Evolutionary conservation across 345 rosid species (phyloP), one percentile per base, ranked within the genome.

Genomic region (Cochlearia excelsa): DNA sequence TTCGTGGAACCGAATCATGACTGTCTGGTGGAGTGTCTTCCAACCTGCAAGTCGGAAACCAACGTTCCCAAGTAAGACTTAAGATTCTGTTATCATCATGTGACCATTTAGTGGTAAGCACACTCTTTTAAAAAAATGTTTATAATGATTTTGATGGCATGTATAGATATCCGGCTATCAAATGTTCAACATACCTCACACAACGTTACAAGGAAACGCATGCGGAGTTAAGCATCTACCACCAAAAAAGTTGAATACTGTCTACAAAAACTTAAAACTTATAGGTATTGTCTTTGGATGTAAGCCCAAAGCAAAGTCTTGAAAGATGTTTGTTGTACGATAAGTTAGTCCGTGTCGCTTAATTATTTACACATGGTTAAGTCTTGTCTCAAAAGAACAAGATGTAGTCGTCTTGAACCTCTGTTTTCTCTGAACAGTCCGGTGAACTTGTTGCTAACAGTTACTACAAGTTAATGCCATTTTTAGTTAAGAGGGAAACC

Each of bases 21-120:
- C 7, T 90, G 94, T 67, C 51, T 87, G 31, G 81, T 90, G 4
- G 89, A 87, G 63, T 90, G 95, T 75, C 72, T 90, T 75, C 86
- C 94, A 7, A 79, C 91, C 6, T 87, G 95, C 82, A 78, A 76
- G 54, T 82, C 91, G 23, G 81, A 79, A 54, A 74, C 65, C 2
- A 84, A 84, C 46, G 87, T 80, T 69, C 84, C 97, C 59, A 85
- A 75, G 97, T 90, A 84, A 80, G 84, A 60, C 52, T 35, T 50
- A 4, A 6, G 23, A 16, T 16, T 16, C 0, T 30, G 4, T 26
- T 11, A 11, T 16, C 23, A 54, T 9, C 34, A 16, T 54, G 7
- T 38, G 9, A 39, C 4, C 23, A 16, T 16, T 16, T 16, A 54
- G 27, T 9, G 7, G 7, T 37, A 37, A 16, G 23, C 23, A 16